Conservation (phyloP, 1,139 yeast genomes). For the Wickerhamomyces sp. region DNA sequence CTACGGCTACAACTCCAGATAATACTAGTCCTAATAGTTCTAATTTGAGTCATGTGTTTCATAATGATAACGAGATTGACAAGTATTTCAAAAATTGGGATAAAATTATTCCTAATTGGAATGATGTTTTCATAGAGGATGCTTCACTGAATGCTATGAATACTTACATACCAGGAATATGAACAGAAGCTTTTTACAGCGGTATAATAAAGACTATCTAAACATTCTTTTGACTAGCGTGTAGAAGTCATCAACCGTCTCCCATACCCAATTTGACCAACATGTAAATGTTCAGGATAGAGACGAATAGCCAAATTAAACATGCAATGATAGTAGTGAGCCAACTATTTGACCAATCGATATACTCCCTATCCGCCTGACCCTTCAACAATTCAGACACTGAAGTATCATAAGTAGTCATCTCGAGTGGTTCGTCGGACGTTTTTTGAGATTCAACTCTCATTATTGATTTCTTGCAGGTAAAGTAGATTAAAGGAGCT, state of each 20-base stretch:
- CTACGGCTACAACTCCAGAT: neutral
- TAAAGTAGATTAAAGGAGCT: slow-evolving; percentile 74
- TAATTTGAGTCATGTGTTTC: neutral
- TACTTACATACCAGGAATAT: neutral
- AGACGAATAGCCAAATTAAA: slow-evolving; percentile 59
- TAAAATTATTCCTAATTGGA: slow-evolving; percentile 14
- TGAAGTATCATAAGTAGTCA: slow-evolving; percentile 1
- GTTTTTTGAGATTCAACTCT: slow-evolving; percentile 34
- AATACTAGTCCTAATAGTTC: neutral
- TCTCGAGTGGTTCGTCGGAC: slow-evolving; percentile 8
- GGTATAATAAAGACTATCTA: neutral
- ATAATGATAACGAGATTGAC: slow-evolving; percentile 6
- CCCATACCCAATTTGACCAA: slow-evolving; percentile 44
- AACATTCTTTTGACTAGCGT: too few relatives aligned
- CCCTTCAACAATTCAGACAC: slow-evolving; percentile 5
- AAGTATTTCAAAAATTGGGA: slow-evolving; percentile 13
- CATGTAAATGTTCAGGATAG: slow-evolving; percentile 63
- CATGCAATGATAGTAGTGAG: slow-evolving; percentile 41
- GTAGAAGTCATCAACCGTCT: too few relatives aligned
- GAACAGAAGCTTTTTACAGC: too few relatives aligned
- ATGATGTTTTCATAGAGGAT: slow-evolving; percentile 12
- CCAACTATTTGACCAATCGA: slow-evolving; percentile 61
- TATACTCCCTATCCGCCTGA: slow-evolving; percentile 25
- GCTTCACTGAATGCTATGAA: neutral
- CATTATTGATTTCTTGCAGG: slow-evolving; percentile 63